Evolutionary conservation across 176 grass and related monocot species (phyloP).

Genomic region (Juncus effusus): DNA sequence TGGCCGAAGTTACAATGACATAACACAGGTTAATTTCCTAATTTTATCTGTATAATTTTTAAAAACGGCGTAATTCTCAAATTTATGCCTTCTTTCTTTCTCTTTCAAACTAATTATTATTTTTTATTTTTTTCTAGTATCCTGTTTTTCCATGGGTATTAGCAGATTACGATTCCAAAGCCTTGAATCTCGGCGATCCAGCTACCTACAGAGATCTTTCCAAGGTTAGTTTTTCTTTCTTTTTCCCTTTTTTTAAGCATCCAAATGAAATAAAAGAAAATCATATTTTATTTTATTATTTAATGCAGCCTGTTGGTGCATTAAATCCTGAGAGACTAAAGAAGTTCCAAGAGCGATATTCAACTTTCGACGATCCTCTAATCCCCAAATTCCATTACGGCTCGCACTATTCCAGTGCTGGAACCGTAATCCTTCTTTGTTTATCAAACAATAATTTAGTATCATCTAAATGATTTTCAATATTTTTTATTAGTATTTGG

Average conservation of each 20-base stretch:
- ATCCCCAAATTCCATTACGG: conserved; percentile 91
- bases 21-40: conserved; percentile 48
- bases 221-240: conserved; percentile 33
- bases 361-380: conserved; percentile 69
- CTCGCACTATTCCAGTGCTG: conserved; percentile 95
- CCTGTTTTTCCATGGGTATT: conserved; percentile 96
- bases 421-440: conserved; percentile 62
- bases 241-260: conserved; percentile 16
- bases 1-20: conserved; percentile 94
- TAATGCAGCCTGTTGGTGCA: conserved; percentile 91
- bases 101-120: not conserved
- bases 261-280: not conserved
- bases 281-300: conserved; percentile 27
- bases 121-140: conserved; percentile 46
- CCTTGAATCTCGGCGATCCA: conserved; percentile 62
- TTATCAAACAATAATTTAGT: not conserved
- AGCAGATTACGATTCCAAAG: conserved; percentile 78
- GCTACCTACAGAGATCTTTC: conserved; percentile 85
- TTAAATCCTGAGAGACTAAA: conserved; percentile 73
- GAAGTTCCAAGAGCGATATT: conserved; percentile 98
- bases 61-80: not conserved
- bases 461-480: not conserved
- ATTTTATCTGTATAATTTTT: not conserved
- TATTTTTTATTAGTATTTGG: conserved; percentile 26
- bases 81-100: not conserved